Base-by-base conservation (phyloP, 345 rosid species). In the Excoecaria cochinchinensis region DNA sequence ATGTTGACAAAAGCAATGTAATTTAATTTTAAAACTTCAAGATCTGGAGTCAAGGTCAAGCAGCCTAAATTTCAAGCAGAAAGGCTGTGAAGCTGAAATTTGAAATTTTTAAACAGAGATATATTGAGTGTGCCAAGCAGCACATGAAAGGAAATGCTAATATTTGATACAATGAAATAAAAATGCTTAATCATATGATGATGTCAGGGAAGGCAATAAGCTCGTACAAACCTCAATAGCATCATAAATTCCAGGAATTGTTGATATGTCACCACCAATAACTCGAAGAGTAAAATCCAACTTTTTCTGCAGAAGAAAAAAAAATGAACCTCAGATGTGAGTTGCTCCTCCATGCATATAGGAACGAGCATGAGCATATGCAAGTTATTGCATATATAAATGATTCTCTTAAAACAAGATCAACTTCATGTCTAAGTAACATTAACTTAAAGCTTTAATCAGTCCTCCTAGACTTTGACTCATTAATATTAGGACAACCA, bases 281-380 rank as follows among this genome's bases (percentile, higher is more conserved):
- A 95, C 92, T 85, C 90, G 92, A 38, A 96, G 91, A 5, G 86
- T 96, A 75, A 91, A 93, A 84, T 96, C 98, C 86, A 96, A 65
- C 76, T 96, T 90, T 83, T 93, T 93, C 98, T 96, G 97, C 91
- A 85, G 74, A 57, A 67, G 67, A 83, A 71, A 78, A 81, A 78
- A 21, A 13, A 38, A 31, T 31, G 31, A 31, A 31, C 31, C 31
- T 31, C 1, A 31, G 31, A 31, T 31, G 31, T 31, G 31, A 31
- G 31, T 31, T 31, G 38, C 60, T 52, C 44, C 12, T 51, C 24
- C 52, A 2, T 44, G 25, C 17, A 6, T 25, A 16, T n/a, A 36
- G 42, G 46, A 12, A 8, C 61, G 36, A 6, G 13, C 40, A 12
- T 42, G 52, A 47, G 36, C n/a, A 4, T 36, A 56, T 47, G 68